phyloP scores from a whole-genome alignment of 2,329 filamentous ascomycete species.

The Fusarium gaditjirri region DNA sequence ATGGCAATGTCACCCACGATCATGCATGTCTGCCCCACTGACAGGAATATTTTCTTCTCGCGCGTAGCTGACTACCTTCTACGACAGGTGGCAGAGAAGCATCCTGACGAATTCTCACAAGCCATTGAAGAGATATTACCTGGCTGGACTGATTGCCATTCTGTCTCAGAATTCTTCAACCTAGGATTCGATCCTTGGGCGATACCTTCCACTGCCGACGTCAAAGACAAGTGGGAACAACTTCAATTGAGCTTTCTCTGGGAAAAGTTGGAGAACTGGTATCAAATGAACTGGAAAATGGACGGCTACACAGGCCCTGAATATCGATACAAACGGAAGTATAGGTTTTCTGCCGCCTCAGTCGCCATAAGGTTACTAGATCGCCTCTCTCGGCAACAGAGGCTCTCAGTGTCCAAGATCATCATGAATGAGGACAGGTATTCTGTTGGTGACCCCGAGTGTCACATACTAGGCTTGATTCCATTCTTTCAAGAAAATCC shows the following conservation, averaged over 20 bases:
- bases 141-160: not conserved
- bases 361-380: constrained; percentile 10
- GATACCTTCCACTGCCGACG: not conserved
- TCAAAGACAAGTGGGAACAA: not conserved
- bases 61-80: not conserved
- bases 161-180: not conserved
- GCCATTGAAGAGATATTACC: not conserved
- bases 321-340: not conserved
- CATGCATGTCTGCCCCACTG: not conserved
- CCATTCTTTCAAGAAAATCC: constrained; percentile 21
- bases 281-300: fast-evolving
- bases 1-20: no score
- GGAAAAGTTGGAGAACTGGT: not conserved
- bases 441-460: not conserved
- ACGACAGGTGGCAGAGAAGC: not conserved
- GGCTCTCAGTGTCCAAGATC: not conserved
- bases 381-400: not conserved
- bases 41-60: not conserved
- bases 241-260: not conserved
- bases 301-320: not conserved
- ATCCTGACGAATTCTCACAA: not conserved
- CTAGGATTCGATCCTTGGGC: not conserved
- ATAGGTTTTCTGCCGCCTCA: constrained; percentile 10
- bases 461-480: constrained; percentile 9
- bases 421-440: constrained; percentile 1